phyloP scores from a whole-genome alignment of 768 basidiomycete species.

The Hygrocybe coccinea region DNA sequence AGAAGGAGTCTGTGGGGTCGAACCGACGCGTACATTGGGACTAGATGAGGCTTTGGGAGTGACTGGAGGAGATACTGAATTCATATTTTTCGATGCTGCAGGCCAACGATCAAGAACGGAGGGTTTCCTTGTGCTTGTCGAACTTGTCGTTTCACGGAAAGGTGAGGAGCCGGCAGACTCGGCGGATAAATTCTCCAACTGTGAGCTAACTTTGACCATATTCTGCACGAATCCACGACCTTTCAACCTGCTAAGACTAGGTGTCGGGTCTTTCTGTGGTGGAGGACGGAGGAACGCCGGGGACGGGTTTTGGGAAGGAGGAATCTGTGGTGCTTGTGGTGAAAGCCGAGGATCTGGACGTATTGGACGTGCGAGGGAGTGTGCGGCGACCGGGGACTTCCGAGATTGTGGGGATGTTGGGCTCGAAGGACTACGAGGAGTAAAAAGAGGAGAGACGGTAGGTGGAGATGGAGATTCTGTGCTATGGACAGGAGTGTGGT shows the following conservation, averaged over 20 bases:
- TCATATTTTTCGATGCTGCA: slow-evolving; percentile 25
- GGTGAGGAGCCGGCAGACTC: slow-evolving; percentile 23
- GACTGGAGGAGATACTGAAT: slow-evolving; percentile 35
- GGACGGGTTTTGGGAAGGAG: slow-evolving; percentile 42
- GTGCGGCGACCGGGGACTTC: slow-evolving; percentile 33
- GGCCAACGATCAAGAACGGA: slow-evolving; percentile 75
- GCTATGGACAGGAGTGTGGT: background rate
- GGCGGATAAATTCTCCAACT: slow-evolving; percentile 41
- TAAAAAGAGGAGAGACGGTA: slow-evolving; percentile 17
- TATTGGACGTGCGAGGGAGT: slow-evolving; percentile 50
- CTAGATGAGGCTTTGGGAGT: slow-evolving; percentile 28
- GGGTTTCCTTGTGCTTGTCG: slow-evolving; percentile 35
- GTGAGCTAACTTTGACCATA: slow-evolving; percentile 66
- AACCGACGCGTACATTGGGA: slow-evolving; percentile 35
- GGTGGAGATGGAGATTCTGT: slow-evolving; percentile 4
- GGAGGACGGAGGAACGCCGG: slow-evolving; percentile 57
- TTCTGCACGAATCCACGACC: slow-evolving; percentile 85
- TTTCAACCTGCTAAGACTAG: slow-evolving; percentile 75
- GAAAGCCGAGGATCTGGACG: slow-evolving; percentile 47
- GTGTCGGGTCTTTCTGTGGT: slow-evolving; percentile 65
- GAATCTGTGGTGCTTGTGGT: slow-evolving; percentile 39
- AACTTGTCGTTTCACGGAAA: slow-evolving; percentile 31
- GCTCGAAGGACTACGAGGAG: slow-evolving; percentile 21
- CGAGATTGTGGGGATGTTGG: slow-evolving; percentile 26
- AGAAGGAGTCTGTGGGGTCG: background rate